Evolutionary conservation across 2,329 filamentous ascomycete species (phyloP).

Genomic region (Xylariaceae sp.): DNA sequence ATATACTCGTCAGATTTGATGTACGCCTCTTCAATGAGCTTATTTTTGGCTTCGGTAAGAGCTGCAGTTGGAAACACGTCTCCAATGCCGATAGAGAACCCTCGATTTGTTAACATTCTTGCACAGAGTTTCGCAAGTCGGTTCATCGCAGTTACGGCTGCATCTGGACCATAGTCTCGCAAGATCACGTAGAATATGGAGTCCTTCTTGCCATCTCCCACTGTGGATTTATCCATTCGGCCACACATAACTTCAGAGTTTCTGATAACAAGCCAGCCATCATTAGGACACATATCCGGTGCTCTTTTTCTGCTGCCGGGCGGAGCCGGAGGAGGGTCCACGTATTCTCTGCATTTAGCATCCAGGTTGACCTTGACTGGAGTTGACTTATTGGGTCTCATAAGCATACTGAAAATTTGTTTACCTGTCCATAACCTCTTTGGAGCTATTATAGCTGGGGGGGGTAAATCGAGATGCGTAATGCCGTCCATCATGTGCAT

Average conservation of each 20-base stretch:
- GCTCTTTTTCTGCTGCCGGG: conserved; percentile 54
- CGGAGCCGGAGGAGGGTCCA: conserved; percentile 53
- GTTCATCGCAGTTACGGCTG: conserved; percentile 92
- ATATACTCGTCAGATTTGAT: conserved; percentile 83
- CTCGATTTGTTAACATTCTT: conserved; percentile 83
- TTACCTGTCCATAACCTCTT: conserved; percentile 94
- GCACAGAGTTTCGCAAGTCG: conserved; percentile 89
- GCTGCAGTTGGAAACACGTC: conserved; percentile 85
- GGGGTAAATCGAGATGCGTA: conserved; percentile 80
- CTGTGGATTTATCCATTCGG: conserved; percentile 95
- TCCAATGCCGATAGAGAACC: conserved; percentile 94
- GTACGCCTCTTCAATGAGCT: conserved; percentile 80
- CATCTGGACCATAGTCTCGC: conserved; percentile 89
- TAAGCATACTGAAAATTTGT: conserved; percentile 88
- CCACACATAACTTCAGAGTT: conserved; percentile 99
- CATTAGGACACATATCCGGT: conserved; percentile 81
- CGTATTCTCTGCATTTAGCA: conserved; percentile 84
- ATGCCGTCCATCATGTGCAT: conserved; percentile 90
- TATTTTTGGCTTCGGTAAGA: conserved; percentile 74
- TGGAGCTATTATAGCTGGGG: conserved; percentile 85
- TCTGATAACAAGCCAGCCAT: conserved; percentile 89
- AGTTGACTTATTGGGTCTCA: conserved; percentile 86
- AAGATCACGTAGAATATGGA: conserved; percentile 97
- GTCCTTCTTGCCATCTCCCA: conserved; percentile 97
- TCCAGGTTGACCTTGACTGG: conserved; percentile 89